Conservation (phyloP, 805 yeast genomes). For the Cyberlindnera mycetangii region DNA sequence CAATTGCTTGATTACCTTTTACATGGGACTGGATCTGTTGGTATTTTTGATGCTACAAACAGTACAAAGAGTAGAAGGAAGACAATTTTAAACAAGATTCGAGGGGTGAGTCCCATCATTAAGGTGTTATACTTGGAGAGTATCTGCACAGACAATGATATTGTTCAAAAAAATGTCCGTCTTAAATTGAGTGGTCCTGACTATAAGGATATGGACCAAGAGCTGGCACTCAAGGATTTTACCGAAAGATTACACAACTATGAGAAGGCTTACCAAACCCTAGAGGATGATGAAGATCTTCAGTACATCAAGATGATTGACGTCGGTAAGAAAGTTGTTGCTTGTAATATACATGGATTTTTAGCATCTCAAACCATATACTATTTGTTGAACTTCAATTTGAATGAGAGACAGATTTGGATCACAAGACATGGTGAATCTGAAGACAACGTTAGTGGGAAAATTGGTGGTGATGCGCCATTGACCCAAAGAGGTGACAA, state of each 20-base stretch:
- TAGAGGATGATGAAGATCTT: conserved; percentile 70
- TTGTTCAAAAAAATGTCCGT: conserved; percentile 80
- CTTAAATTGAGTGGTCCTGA: conserved; percentile 92
- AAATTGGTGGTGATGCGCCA: conserved; percentile 88
- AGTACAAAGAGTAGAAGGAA: conserved; percentile 65
- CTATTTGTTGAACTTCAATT: conserved; percentile 83
- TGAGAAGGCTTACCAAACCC: conserved; percentile 86
- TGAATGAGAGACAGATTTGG: conserved; percentile 89
- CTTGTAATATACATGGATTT: conserved; percentile 85
- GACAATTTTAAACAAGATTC: conserved; percentile 54
- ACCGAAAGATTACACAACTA: conserved; percentile 77
- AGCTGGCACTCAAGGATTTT: conserved; percentile 76
- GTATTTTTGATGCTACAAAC: conserved; percentile 85
- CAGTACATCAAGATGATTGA: conserved; percentile 95
- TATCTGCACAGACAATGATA: conserved; percentile 73
- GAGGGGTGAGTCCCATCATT: conserved; percentile 55
- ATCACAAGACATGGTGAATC: conserved; percentile 95
- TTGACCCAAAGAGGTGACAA: conserved; percentile 75
- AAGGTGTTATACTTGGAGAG: conserved; percentile 86
- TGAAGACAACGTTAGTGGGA: conserved; percentile 77
- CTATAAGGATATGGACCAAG: conserved; percentile 80
- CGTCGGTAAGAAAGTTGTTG: conserved; percentile 91
- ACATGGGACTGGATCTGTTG: conserved; percentile 84
- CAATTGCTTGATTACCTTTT: conserved; percentile 77
- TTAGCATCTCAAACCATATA: conserved; percentile 91